Conservation (phyloP, 495 filamentous ascomycete species). For the Neurospora hispaniola region DNA sequence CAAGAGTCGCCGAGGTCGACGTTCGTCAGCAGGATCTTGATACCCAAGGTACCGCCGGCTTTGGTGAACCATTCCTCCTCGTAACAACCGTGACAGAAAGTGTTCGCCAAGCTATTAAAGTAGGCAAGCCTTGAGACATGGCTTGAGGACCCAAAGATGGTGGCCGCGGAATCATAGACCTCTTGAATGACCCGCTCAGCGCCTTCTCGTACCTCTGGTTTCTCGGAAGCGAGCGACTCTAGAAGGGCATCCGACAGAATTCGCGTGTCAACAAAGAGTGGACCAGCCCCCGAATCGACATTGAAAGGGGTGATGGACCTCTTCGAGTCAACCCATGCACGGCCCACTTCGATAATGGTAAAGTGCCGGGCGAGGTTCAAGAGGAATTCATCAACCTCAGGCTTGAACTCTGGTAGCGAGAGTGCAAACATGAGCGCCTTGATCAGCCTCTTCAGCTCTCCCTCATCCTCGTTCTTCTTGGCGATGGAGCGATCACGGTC, state of each 20-base stretch:
- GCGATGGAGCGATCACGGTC: conserved; percentile 72
- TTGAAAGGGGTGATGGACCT: conserved; percentile 66
- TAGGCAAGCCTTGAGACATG: conserved; percentile 63
- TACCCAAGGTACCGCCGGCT: conserved; percentile 79
- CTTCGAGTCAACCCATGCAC: conserved; percentile 63
- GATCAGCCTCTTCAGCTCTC: conserved; percentile 69
- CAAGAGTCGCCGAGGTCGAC: conserved; percentile 74
- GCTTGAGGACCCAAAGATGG: conserved; percentile 67
- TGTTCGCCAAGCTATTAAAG: conserved; percentile 67
- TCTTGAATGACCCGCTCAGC: conserved; percentile 66
- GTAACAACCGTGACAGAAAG: conserved; percentile 88
- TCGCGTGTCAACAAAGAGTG: conserved; percentile 71
- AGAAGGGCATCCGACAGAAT: conserved; percentile 80
- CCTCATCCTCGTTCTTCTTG: conserved; percentile 78
- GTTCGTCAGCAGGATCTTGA: conserved; percentile 69
- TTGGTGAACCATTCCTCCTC: conserved; percentile 98
- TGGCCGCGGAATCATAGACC: conserved; percentile 64
- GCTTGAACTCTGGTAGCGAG: conserved; percentile 68
- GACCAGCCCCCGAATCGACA: conserved; percentile 74
- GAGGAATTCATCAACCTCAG: conserved; percentile 61
- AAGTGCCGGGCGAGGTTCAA: conserved; percentile 80
- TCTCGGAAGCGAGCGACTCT: conserved; percentile 77
- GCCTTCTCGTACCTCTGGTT: conserved; percentile 66
- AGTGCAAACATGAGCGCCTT: conserved; percentile 81
- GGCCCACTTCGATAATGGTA: conserved; percentile 80